phyloP scores from a whole-genome alignment of 75 land plant species.

The Sequoia sempervirens region DNA sequence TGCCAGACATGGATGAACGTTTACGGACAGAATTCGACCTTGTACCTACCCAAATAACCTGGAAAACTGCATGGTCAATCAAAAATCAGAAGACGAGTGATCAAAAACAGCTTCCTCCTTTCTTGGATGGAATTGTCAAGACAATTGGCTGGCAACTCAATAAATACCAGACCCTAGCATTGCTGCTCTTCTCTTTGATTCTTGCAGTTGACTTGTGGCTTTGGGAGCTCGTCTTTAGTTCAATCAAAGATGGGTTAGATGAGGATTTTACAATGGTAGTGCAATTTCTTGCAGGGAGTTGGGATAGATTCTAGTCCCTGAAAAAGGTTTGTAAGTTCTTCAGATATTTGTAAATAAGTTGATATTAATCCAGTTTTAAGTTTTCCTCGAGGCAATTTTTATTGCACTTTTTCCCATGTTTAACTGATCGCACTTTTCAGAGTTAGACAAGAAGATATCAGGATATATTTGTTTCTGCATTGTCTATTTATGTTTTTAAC shows the following conservation, averaged over 20 bases:
- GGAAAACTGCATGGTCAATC: conserved; percentile 93
- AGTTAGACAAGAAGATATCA: neutral
- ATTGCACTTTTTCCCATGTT: neutral
- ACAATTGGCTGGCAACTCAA: conserved; percentile 84
- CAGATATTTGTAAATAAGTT: neutral
- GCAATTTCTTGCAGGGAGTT: neutral
- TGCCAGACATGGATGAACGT: conserved; percentile 89
- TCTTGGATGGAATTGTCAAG: conserved; percentile 60
- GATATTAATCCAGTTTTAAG: neutral
- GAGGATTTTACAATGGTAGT: neutral
- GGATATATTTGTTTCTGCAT: neutral
- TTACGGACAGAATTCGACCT: conserved; percentile 71
- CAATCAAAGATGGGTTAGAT: conserved; percentile 44
- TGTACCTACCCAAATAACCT: conserved; percentile 51
- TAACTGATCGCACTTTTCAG: neutral
- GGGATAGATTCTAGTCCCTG: neutral
- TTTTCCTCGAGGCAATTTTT: neutral
- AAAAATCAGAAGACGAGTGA: conserved; percentile 22
- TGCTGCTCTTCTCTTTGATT: conserved; percentile 70
- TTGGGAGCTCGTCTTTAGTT: conserved; percentile 82
- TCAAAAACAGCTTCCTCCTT: conserved; percentile 35
- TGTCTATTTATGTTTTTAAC: neutral
- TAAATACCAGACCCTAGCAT: conserved; percentile 79
- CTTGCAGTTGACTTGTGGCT: conserved; percentile 90
- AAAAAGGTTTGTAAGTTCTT: neutral